Base-by-base conservation (phyloP, 208 protist species). In the Crithidia brevicula region DNA sequence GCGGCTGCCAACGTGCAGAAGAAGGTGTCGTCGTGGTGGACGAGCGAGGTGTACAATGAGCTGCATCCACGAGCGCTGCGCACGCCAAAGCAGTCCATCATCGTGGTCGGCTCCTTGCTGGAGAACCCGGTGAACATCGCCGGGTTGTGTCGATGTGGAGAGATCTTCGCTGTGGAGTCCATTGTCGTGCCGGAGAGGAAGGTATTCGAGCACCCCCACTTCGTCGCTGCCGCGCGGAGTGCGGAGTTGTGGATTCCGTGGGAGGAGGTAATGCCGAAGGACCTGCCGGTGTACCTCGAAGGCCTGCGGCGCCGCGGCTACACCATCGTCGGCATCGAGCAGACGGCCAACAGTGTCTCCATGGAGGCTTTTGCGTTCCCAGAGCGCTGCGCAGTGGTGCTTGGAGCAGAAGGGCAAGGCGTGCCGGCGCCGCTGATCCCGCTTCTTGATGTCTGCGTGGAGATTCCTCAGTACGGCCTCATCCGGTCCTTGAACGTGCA, bases 401-500 rank as follows among this genome's bases (percentile, higher is more conserved):
- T 98, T 16, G 94, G 94, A 2, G 79, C 86, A 30, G 94, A 98
- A 66, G 89, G 91, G 0, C 88, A 96, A 57, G 94, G 94, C 49
- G 86, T 98, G 46, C 91, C 94, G 27, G 88, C 89, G 22, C 71
- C 86, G 40, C 61, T 95, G 10, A 69, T 97, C 7, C 82, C 83
- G 15, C 18, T 92, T 33, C 66, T 97, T 18, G 94, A 98, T 69
- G 79, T 88, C 11, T 96, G 91, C 69, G 86, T 98, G 2, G 92
- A 97, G 73, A 95, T 98, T 38, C 92, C 94, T 38, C 94, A 98
- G 74, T 96, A 91, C 56, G 94, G 94, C 11, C 67, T 97, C 1
- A 95, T 97, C 34, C 89, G 91, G 45, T 96, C 89, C 4, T 75
- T 97, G 20, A 98, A 98, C 62, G 94, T 98, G 40, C 94, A 98